Conservation (phyloP, 768 basidiomycete genomes). For the Lyophyllum atratum region DNA sequence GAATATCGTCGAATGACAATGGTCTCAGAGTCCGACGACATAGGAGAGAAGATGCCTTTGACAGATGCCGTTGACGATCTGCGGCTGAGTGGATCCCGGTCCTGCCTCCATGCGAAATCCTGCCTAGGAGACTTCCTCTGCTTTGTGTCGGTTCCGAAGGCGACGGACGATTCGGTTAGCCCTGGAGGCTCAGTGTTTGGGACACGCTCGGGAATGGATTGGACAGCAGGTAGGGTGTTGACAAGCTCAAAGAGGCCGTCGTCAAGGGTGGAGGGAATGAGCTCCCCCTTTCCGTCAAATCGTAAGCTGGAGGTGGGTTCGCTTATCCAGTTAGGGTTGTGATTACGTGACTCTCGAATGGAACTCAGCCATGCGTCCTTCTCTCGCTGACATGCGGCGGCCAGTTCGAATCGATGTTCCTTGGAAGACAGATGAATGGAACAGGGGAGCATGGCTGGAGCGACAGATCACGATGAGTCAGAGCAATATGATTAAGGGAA, state of each 20-base stretch:
- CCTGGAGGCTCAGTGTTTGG: slow-evolving; percentile 32
- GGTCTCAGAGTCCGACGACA: slow-evolving; percentile 53
- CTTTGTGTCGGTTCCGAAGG: slow-evolving; percentile 31
- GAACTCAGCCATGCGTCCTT: slow-evolving; percentile 85
- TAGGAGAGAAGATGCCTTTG: slow-evolving; percentile 57
- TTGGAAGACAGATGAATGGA: slow-evolving; percentile 74
- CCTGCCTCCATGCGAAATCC: slow-evolving; percentile 24
- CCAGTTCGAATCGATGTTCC: slow-evolving; percentile 82
- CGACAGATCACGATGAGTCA: background rate
- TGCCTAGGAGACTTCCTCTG: slow-evolving; percentile 27
- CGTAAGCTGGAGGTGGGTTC: slow-evolving; percentile 69
- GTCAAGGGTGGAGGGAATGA: slow-evolving; percentile 35
- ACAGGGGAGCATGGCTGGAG: slow-evolving; percentile 74
- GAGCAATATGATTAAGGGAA: slow-evolving; percentile 1
- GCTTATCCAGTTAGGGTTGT: slow-evolving; percentile 50
- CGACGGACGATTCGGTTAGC: slow-evolving; percentile 36
- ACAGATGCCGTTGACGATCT: slow-evolving; percentile 68
- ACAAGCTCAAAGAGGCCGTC: slow-evolving; percentile 43
- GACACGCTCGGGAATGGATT: slow-evolving; percentile 53
- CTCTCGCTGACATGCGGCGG: slow-evolving; percentile 81
- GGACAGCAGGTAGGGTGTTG: slow-evolving; percentile 51
- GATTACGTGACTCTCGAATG: slow-evolving; percentile 53
- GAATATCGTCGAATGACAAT: slow-evolving; percentile 72
- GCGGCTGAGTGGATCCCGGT: slow-evolving; percentile 43
- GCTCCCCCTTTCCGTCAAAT: slow-evolving; percentile 43